Evolutionary conservation across 805 yeast species (phyloP).

Genomic region (Torulaspora delbrueckii): DNA sequence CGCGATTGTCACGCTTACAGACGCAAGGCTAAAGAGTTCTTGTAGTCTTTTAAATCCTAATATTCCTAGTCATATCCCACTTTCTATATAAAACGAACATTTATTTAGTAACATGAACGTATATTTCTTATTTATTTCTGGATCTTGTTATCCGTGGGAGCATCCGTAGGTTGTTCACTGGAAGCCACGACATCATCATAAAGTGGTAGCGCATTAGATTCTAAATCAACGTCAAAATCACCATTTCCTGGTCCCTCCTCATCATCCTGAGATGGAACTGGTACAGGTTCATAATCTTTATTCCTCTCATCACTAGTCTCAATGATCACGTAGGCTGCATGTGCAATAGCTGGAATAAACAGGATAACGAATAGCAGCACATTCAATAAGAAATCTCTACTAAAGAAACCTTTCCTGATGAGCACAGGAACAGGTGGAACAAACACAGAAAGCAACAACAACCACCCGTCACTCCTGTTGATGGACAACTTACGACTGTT

Average conservation of each 20-base stretch:
- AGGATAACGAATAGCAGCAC: conserved; percentile 18
- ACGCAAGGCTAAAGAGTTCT: conserved; percentile 72
- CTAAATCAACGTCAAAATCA: conserved; percentile 18
- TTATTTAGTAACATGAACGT: not conserved
- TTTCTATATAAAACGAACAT: conserved; percentile 6
- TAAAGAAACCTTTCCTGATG: conserved; percentile 22
- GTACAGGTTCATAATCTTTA: conserved; percentile 7
- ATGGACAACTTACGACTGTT: conserved; percentile 12
- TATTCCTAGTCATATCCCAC: conserved; percentile 6
- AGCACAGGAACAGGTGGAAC: conserved; percentile 26
- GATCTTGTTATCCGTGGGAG: conserved; percentile 21
- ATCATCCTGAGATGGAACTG: conserved; percentile 4
- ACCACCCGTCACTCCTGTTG: conserved; percentile 25
- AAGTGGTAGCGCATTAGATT: conserved; percentile 16
- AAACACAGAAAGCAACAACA: conserved; percentile 20
- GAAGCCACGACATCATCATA: conserved; percentile 19
- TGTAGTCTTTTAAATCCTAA: conserved; percentile 34
- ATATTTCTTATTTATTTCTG: conserved; percentile 11
- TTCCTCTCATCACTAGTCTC: conserved; percentile 25
- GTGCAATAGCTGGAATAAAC: conserved; percentile 28
- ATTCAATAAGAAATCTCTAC: conserved; percentile 22
- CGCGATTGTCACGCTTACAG: conserved; percentile 90
- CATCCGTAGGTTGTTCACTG: conserved; percentile 3
- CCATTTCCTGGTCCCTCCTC: conserved; percentile 15
- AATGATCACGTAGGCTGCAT: conserved; percentile 25